Conservation (phyloP, 164 flowering plant genomes). For the Tetrastigma voinierianum region DNA sequence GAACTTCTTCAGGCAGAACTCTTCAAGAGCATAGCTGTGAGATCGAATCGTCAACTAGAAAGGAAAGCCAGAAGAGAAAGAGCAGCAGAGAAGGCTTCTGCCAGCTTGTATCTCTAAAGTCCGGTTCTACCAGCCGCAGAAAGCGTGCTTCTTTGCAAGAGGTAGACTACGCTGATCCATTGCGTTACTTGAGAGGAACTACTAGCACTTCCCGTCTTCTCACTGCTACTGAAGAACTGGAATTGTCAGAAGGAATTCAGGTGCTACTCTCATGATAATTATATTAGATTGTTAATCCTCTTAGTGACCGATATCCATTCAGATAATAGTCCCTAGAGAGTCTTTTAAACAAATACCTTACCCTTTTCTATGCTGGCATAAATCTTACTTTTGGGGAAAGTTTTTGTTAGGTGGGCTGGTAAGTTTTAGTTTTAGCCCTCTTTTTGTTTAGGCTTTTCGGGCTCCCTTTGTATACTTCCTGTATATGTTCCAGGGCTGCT, state of each 20-base stretch:
- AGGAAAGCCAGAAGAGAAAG: constrained; percentile 68
- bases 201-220: constrained; percentile 70
- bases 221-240: constrained; percentile 66
- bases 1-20: constrained; percentile 50
- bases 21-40: constrained; percentile 50
- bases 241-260: constrained; percentile 87
- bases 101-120: constrained; percentile 45
- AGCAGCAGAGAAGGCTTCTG: constrained; percentile 70
- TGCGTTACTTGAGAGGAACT: constrained; percentile 68
- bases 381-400: not conserved
- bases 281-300: not conserved
- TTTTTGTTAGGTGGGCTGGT: too few species aligned
- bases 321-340: constrained; percentile 1
- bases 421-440: too few species aligned
- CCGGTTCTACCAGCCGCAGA: constrained; percentile 54
- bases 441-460: too few species aligned
- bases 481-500: too few species aligned
- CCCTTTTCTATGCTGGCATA: not conserved
- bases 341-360: not conserved
- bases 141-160: constrained; percentile 59
- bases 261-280: constrained; percentile 20
- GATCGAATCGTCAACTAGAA: constrained; percentile 72
- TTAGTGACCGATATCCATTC: not conserved
- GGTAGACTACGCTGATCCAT: constrained; percentile 69
- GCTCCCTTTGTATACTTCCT: too few species aligned